A percentile compares a stretch with the other conserved stretches of the same genome.
Conservation (phyloP, 192 early-diverging fungal genomes). For the Lunasporangiospora selenospora region DNA sequence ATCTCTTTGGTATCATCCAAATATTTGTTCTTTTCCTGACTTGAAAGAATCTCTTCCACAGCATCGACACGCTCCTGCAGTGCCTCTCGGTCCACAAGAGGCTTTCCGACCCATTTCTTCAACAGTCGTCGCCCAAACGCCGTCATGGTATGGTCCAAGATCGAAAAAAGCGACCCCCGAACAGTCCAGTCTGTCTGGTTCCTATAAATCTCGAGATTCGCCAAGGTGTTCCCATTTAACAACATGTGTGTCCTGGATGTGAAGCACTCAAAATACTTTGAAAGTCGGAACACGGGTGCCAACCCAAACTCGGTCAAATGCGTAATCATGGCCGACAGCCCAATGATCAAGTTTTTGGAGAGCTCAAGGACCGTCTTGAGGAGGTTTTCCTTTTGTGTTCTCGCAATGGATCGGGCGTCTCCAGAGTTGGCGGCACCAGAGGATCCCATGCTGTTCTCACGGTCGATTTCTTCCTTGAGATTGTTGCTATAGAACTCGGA, state of each 20-base stretch:
- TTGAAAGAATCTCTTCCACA: slow-evolving; percentile 61
- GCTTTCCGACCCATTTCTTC: slow-evolving; percentile 72
- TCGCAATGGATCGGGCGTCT: background rate
- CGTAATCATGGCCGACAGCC: slow-evolving; percentile 58
- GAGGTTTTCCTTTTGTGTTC: slow-evolving; percentile 20
- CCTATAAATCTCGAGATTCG: slow-evolving; percentile 69
- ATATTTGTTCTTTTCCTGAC: slow-evolving; percentile 19
- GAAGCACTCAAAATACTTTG: slow-evolving; percentile 68
- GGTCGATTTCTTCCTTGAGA: slow-evolving; percentile 22
- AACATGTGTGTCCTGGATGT: slow-evolving; percentile 63
- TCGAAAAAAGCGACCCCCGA: slow-evolving; percentile 60
- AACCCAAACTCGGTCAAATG: slow-evolving; percentile 73
- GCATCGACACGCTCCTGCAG: slow-evolving; percentile 66
- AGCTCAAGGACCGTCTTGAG: slow-evolving; percentile 34
- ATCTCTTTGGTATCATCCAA: slow-evolving; percentile 42
- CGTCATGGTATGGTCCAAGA: slow-evolving; percentile 72
- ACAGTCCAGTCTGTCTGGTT: slow-evolving; percentile 54
- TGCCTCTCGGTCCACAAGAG: slow-evolving; percentile 59
- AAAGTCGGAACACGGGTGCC: slow-evolving; percentile 58
- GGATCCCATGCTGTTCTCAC: background rate
- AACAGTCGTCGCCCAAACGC: slow-evolving; percentile 70
- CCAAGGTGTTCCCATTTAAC: slow-evolving; percentile 70
- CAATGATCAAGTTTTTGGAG: slow-evolving; percentile 29
- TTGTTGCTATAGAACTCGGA: slow-evolving; percentile 52
- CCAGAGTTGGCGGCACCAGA: slow-evolving; percentile 2